Evolutionary conservation across 2,329 filamentous ascomycete species (phyloP).

Genomic region (Fusarium bulbicola): DNA sequence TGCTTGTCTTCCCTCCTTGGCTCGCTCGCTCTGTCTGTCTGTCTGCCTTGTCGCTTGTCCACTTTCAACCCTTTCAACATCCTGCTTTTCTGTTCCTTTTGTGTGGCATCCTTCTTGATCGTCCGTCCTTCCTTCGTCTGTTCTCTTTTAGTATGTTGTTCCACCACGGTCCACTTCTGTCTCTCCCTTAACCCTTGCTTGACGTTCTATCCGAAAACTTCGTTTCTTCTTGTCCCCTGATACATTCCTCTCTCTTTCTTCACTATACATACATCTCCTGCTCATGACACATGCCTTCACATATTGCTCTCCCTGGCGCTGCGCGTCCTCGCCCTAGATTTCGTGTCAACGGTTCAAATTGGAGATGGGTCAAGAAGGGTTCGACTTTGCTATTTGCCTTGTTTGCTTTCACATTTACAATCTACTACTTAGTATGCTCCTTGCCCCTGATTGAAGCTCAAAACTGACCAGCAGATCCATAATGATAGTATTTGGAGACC

Average conservation of each 20-base stretch:
- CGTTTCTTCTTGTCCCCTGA: not conserved
- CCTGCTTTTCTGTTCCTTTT: not conserved
- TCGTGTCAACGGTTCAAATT: slow-evolving; percentile 25
- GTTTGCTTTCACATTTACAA: not conserved
- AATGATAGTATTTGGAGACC: slow-evolving; percentile 30
- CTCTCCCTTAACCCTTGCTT: not conserved
- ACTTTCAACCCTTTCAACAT: slow-evolving; percentile 5
- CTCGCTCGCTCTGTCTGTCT: not conserved
- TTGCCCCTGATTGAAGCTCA: not conserved
- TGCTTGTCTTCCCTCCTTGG: slow-evolving; percentile 11
- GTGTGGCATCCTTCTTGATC: not conserved
- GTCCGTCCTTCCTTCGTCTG: not conserved
- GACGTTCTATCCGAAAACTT: not conserved
- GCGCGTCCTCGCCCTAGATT: slow-evolving; percentile 25
- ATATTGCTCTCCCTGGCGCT: slow-evolving; percentile 25
- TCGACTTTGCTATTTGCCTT: slow-evolving; percentile 2
- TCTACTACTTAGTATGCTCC: slow-evolving; percentile 28
- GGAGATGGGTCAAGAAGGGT: slow-evolving; percentile 24
- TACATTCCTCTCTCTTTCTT: slow-evolving; percentile 7
- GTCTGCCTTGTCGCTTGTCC: slow-evolving; percentile 14
- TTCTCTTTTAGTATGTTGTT: not conserved
- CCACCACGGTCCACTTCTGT: not conserved
- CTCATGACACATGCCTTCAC: slow-evolving; percentile 30
- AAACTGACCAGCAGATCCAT: slow-evolving; percentile 27
- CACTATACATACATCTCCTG: not conserved